phyloP scores from a whole-genome alignment of 371 early-diverging fungal species.

The Mortierella sp. region DNA sequence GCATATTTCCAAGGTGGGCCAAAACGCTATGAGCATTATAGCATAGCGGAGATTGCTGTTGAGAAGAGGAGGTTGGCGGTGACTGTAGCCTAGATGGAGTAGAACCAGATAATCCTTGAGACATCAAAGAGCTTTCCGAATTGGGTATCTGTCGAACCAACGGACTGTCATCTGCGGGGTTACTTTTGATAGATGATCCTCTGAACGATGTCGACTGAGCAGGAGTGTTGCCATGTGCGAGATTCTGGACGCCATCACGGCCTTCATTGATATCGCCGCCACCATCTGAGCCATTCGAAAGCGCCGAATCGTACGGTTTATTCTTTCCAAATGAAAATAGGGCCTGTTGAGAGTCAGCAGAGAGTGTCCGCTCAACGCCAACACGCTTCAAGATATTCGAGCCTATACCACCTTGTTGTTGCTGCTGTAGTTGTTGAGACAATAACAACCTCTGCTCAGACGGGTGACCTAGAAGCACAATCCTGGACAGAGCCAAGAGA shows the following conservation, averaged over 20 bases:
- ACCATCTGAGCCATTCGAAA: constrained; percentile 12
- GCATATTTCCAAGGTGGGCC: constrained; percentile 48
- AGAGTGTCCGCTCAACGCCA: constrained; percentile 16
- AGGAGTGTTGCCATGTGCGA: constrained; percentile 9
- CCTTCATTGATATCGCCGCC: background rate
- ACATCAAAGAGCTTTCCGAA: background rate
- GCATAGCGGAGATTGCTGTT: background rate
- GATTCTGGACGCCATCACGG: background rate
- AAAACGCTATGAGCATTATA: constrained; percentile 41
- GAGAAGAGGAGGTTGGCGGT: background rate
- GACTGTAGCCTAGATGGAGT: background rate
- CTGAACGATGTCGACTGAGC: background rate
- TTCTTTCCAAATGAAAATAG: constrained; percentile 3
- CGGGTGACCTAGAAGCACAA: constrained; percentile 42
- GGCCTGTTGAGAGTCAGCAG: constrained; percentile 10
- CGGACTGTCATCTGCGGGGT: background rate
- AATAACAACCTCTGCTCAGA: constrained; percentile 5
- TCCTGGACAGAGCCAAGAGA: constrained; percentile 41
- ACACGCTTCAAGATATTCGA: constrained; percentile 32
- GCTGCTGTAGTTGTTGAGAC: constrained; percentile 9
- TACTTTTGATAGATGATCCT: background rate
- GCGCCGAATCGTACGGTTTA: background rate
- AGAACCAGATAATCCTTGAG: background rate
- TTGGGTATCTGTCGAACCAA: background rate
- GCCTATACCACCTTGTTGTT: constrained; percentile 5